phyloP scores from a whole-genome alignment of 768 basidiomycete species.

The Mycena crocata region DNA sequence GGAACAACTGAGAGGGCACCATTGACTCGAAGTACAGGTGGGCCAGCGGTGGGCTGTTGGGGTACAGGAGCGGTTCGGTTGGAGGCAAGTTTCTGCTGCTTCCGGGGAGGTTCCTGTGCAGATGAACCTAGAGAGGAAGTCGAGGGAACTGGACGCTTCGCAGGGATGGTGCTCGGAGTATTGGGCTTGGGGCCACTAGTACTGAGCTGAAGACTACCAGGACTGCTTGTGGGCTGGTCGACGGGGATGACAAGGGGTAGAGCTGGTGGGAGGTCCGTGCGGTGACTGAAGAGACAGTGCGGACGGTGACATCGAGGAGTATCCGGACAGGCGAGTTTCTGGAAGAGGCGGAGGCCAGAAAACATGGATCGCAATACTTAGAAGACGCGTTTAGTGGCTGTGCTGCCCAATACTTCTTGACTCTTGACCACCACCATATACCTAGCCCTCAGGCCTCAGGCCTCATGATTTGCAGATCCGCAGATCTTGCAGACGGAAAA shows the following conservation, averaged over 20 bases:
- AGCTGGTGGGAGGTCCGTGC: conserved; percentile 48
- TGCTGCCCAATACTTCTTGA: no score
- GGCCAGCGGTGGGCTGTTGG: conserved; percentile 52
- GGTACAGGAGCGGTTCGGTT: conserved; percentile 26
- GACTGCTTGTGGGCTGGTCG: conserved; percentile 39
- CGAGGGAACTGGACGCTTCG: conserved; percentile 61
- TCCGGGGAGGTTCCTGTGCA: conserved; percentile 66
- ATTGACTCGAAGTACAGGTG: conserved; percentile 73
- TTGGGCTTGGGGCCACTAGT: conserved; percentile 25
- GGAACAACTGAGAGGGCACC: conserved; percentile 79
- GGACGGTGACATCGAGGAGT: conserved; percentile 57
- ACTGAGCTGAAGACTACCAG: no score
- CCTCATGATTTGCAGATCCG: no score
- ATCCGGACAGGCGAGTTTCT: conserved; percentile 70
- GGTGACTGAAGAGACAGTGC: conserved; percentile 78
- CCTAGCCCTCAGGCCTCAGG: no score
- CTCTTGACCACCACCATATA: no score
- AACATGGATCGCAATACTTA: conserved; percentile 62
- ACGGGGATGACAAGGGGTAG: conserved; percentile 53
- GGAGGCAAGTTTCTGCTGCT: conserved; percentile 68
- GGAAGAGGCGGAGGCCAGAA: conserved; percentile 68
- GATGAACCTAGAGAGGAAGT: conserved; percentile 43
- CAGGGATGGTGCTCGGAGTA: conserved; percentile 47
- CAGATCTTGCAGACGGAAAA: no score
- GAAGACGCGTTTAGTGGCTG: neutral